These are phyloP conservation scores for Diaporthe caulivora DNA, from an alignment of 2,329 filamentous ascomycete species.

Conservation along the genomic window DNA sequence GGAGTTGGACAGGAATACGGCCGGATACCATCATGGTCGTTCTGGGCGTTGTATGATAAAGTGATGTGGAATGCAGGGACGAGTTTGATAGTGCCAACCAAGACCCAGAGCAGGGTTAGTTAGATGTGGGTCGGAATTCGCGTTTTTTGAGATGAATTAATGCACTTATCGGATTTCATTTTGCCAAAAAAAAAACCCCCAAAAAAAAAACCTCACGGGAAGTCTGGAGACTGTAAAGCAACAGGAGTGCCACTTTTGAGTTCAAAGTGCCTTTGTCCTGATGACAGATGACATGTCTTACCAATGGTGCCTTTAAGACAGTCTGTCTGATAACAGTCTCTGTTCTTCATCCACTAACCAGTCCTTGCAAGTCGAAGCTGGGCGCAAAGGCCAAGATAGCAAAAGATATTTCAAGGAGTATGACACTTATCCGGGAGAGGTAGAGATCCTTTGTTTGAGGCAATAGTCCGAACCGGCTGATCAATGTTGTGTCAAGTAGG, in stretches of 20 bases:
- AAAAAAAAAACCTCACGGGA: too few relatives aligned
- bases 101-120: not conserved
- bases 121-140: not conserved
- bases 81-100: not conserved
- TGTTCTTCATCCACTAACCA: not conserved
- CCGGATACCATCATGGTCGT: not conserved
- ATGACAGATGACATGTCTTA: too few relatives aligned
- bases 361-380: not conserved
- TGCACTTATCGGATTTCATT: not conserved
- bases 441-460: constrained; percentile 14
- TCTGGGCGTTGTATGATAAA: not conserved
- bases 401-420: not conserved
- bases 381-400: not conserved
- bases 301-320: not conserved
- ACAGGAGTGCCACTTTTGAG: too few relatives aligned
- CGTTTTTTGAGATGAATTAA: not conserved
- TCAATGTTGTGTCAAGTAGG: constrained; percentile 3
- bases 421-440: not conserved
- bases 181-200: too few relatives aligned
- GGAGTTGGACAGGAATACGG: not conserved
- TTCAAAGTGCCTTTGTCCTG: too few relatives aligned
- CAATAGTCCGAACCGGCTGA: not conserved
- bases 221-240: too few relatives aligned
- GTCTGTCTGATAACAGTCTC: not conserved
- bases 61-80: not conserved